Base-by-base conservation (phyloP, 2,329 filamentous ascomycete species). In the Xylariomycetidae sp. region DNA sequence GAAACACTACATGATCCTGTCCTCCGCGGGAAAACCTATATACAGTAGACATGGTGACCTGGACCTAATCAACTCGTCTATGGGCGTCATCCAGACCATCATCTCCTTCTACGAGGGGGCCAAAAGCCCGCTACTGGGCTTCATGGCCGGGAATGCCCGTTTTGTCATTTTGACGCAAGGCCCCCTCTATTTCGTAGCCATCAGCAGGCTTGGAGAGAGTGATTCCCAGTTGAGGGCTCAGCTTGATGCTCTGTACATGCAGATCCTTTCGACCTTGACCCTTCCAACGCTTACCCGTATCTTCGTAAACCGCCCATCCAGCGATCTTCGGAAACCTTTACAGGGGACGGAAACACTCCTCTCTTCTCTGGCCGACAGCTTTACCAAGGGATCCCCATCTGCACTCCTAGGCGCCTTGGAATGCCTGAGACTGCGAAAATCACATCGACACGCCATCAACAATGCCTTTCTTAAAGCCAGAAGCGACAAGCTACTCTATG, bases 1-100 rank as follows among this genome's bases (percentile, higher is more conserved):
- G 42, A 98, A 98, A 61, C 92, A 98, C 61, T 98, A 95, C 59
- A 78, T 98, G 61, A 94, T 98, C 50, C 68, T 98, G 2, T 96
- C 92, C 3, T 90, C 88, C 10, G 90, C 93, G 8, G 92, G 92
- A 14, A 98, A 98, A 58, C 93, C 92, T 9, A 93, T 98, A 30
- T 98, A 90, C 70, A 96, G 88, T 52, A 77, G 93, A 30, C 90
- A 98, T 56, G 92, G 93, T 25, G 87, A 95, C 48, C 74, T 94
- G 45, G 79, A 82, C 34, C 67, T 96, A 26, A 87, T 96, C 54
- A 95, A 93, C 49, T 84, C 85, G 31, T 95, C 92, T 49, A 90
- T 96, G 57, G 92, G 92, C 25, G 82, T 98, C 13, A 82, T 95
- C 2, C 92, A 96, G 57, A 98, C 92, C 26, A 90, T 98, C 48